Evolutionary conservation across 805 yeast species (phyloP), one percentile per base, ranked within the genome.

Genomic region (Saccharomycopsis sp.): DNA sequence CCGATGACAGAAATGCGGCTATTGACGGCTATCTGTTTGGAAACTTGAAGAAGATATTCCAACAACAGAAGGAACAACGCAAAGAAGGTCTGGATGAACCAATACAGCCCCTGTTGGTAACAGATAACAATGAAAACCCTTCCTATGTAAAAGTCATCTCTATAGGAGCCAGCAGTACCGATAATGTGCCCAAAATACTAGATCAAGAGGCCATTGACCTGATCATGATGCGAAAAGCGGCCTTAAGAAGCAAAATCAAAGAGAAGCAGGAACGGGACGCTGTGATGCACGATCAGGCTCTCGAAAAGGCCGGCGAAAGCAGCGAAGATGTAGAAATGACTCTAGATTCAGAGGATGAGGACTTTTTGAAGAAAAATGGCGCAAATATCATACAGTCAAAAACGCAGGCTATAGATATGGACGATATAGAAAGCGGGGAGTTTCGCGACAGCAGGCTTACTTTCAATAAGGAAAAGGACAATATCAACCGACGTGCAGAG

Each of bases 381-480:
- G 21, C 16, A 21, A 3, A 48, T n/a, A n/a, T n/a, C n/a, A n/a
- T n/a, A n/a, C n/a, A n/a, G n/a, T n/a, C n/a, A 16, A 23, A 51
- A 46, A 21, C 15, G 4, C 16, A 50, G 3, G 47, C 34, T 48
- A 21, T 23, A n/a, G 24, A n/a, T 14, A 44, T 16, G 44, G 46
- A 34, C 23, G 24, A 29, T 20, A 51, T 21, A 41, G 24, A n/a
- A 12, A 12, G 34, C 29, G 24, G 15, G 3, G 21, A 41, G 37
- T 21, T 18, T 48, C 24, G 37, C 21, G n/a, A n/a, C 18, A 20
- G 14, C 24, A 2, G 41, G 16, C 8, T 51, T 8, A 20, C 23
- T 3, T 51, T 55, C 46, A 24, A 55, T 24, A 44, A 44, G 16
- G 34, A 24, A 48, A 40, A 34, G 23, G 55, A 48, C n/a, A 52